Percentiles rank a stretch among this genome's conserved stretches.
These are phyloP conservation scores for Sclerotinia glacialis DNA, from an alignment of 2,329 filamentous ascomycete species.

Conservation along the genomic window DNA sequence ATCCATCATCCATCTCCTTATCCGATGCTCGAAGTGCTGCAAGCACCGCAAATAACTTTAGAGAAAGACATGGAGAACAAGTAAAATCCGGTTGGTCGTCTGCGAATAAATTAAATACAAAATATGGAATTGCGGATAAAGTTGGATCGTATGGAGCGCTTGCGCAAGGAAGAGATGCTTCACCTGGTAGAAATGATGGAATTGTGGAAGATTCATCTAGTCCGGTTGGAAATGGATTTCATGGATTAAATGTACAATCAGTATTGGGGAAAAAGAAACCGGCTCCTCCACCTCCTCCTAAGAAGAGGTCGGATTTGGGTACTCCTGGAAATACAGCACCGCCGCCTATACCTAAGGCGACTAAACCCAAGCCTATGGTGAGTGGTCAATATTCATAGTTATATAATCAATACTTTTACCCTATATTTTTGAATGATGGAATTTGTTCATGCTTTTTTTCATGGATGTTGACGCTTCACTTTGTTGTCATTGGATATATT, in stretches of 20 bases:
- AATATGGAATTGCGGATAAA: conserved; percentile 39
- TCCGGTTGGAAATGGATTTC: neutral
- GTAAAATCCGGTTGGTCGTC: conserved; percentile 51
- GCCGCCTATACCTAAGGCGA: conserved; percentile 36
- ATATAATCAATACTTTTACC: neutral
- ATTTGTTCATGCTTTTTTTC: neutral
- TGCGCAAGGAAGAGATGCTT: conserved; percentile 19
- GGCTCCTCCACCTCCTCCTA: conserved; percentile 39
- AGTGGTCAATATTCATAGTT: conserved; percentile 32
- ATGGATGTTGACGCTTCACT: neutral
- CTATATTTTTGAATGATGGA: neutral
- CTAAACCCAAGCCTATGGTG: conserved; percentile 40
- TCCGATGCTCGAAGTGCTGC: conserved; percentile 51
- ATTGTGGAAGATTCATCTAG: conserved; percentile 25
- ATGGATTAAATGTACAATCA: neutral
- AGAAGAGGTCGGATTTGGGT: conserved; percentile 33
- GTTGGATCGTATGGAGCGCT: conserved; percentile 30
- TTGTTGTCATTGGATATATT: neutral
- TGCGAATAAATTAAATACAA: conserved; percentile 38
- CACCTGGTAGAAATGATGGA: conserved; percentile 22
- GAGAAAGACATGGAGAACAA: conserved; percentile 58
- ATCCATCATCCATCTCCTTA: conserved; percentile 51
- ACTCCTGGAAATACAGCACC: conserved; percentile 24
- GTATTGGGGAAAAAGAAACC: conserved; percentile 38
- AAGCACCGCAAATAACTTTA: conserved; percentile 56